A percentile compares a stretch with the other conserved stretches of the same genome.
These are phyloP conservation scores for Mycotypha africana DNA, from an alignment of 371 early-diverging fungal species.

Conservation along the genomic window DNA sequence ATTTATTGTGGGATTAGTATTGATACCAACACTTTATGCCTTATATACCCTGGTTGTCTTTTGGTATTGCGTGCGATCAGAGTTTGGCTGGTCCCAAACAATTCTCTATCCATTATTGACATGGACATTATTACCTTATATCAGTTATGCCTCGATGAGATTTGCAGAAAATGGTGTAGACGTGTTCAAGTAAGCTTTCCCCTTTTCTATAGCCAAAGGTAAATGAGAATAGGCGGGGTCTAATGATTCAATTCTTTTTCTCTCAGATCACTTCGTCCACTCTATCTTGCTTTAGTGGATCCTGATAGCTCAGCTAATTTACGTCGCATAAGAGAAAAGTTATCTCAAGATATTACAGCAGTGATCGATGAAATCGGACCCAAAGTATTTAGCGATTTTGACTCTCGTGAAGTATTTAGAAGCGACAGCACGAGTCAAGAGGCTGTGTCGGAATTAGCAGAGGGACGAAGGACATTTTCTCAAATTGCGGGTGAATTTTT, in stretches of 20 bases:
- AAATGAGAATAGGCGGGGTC: too few species aligned
- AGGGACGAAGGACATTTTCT: slow-evolving; percentile 28
- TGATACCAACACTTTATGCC: slow-evolving; percentile 74
- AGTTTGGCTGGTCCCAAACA: slow-evolving; percentile 24
- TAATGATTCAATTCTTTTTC: slow-evolving; percentile 2
- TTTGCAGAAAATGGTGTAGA: slow-evolving; percentile 90
- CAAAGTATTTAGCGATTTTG: slow-evolving; percentile 77
- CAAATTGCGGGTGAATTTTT: slow-evolving; percentile 35
- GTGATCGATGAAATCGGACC: slow-evolving; percentile 87
- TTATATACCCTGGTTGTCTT: slow-evolving; percentile 62
- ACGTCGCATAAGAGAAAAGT: slow-evolving; percentile 60
- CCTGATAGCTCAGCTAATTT: slow-evolving; percentile 54
- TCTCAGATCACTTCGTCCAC: slow-evolving; percentile 71
- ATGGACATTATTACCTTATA: slow-evolving; percentile 59
- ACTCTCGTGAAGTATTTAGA: slow-evolving; percentile 37
- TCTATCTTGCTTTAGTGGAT: slow-evolving; percentile 71
- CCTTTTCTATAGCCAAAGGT: not conserved
- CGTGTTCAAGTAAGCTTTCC: slow-evolving; percentile 59
- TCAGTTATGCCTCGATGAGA: slow-evolving; percentile 78
- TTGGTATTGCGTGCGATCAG: slow-evolving; percentile 34
- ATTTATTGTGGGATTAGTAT: slow-evolving; percentile 75
- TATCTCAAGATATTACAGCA: slow-evolving; percentile 72
- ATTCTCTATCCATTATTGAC: slow-evolving; percentile 47
- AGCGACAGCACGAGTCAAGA: slow-evolving; percentile 20
- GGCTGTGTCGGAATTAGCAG: slow-evolving; percentile 26